Base-by-base conservation (phyloP, 257 asterid genomes). In the Solanum pennellii region DNA sequence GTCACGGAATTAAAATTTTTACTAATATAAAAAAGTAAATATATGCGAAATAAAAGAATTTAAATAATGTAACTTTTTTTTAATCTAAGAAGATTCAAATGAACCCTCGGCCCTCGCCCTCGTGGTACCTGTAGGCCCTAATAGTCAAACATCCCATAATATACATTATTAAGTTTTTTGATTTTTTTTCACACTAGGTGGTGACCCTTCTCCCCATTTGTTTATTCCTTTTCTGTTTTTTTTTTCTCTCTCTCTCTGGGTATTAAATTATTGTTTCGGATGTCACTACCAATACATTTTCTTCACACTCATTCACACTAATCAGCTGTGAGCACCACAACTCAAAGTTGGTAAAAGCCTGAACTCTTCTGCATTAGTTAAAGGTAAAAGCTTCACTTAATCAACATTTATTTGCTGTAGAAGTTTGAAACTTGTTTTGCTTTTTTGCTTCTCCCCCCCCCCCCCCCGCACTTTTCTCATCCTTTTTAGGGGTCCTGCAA, bases 101-200 rank as follows among this genome's bases (percentile, higher is more conserved):
- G 65, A 18, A 18, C 65, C 65, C 12, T 7, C 11, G 0, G 2
- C 11, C 62, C 0, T 52, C 4, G 2, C 11, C 62, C 0, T 52
- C 4, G 11, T 52, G 62, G n/a, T 18, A 52, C 62, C 62, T 9
- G 6, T n/a, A 62, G 44, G 44, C 1, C 45, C 45, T 25, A 80
- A 15, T 49, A 4, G 1, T 16, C 68, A 47, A 80, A 80, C 85
- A 80, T 80, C 29, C 69, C 68, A 80, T 18, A 5, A 80, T 49
- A 25, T 49, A 29, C 69, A 82, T 82, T 82, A 82, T 82, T 82
- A 49, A 18, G 14, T 49, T 49, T 66, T 82, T 42, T 82, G 21
- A 42, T 49, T 82, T 82, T 49, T 16, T 49, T 49, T 29, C 45
- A 80, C 42, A 49, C 45, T 52, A 20, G 69, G 29, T 41, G 37